These are phyloP conservation scores for Nicotiana benthamiana DNA, from an alignment of 257 asterid species.

Conservation along the genomic window DNA sequence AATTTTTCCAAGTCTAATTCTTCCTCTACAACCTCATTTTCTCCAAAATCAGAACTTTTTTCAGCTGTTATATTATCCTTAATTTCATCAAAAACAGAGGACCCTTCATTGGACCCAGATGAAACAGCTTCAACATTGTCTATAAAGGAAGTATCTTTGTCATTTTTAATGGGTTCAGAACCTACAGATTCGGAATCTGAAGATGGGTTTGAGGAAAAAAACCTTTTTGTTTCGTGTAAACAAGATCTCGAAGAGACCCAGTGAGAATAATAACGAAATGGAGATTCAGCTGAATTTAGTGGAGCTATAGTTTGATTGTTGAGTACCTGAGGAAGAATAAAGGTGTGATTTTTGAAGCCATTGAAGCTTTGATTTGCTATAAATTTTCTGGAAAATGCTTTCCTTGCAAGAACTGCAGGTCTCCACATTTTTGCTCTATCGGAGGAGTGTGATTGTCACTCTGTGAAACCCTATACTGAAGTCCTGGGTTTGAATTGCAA, in stretches of 20 bases:
- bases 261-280: neutral
- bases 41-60: neutral
- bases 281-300: neutral
- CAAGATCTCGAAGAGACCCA: conserved; percentile 7
- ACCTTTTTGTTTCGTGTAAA: conserved; percentile 12
- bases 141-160: neutral
- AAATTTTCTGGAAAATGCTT: neutral
- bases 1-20: conserved; percentile 39
- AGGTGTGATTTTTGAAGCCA: neutral
- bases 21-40: neutral
- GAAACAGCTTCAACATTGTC: neutral
- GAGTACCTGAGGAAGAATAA: neutral
- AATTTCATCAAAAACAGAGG: conserved; percentile 4
- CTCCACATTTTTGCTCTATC: conserved; percentile 2
- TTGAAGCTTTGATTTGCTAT: neutral
- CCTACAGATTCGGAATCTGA: conserved; percentile 4
- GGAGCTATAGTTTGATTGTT: neutral
- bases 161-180: neutral
- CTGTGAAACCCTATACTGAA: neutral
- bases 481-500: too few relatives aligned
- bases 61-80: neutral
- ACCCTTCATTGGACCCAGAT: conserved; percentile 5
- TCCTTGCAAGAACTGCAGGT: neutral
- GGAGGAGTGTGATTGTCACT: neutral
- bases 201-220: conserved; percentile 43